Conservation (phyloP, 176 grass and related monocot genomes). For the Oryza australiensis region DNA sequence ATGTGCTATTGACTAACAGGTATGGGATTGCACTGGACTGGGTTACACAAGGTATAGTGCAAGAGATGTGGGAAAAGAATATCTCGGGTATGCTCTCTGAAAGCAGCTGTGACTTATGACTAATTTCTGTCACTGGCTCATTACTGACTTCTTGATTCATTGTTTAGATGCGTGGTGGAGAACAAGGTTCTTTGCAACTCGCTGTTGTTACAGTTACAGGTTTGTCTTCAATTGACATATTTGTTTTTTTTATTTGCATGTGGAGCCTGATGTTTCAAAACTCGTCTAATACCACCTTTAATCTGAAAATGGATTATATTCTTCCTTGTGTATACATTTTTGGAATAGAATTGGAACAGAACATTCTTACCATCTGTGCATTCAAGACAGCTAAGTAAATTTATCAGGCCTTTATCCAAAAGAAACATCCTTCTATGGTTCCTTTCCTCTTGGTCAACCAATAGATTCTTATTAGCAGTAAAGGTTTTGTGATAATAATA, state of each 20-base stretch:
- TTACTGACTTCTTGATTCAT: neutral
- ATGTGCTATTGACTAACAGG: conserved; percentile 43
- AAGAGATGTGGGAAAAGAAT: conserved; percentile 84
- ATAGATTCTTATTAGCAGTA: too few relatives aligned
- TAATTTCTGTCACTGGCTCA: neutral
- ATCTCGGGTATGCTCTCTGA: conserved; percentile 74
- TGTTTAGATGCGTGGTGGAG: conserved; percentile 91
- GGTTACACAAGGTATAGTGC: conserved; percentile 90
- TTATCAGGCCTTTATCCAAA: too few relatives aligned
- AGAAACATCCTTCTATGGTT: too few relatives aligned
- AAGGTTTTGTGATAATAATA: neutral
- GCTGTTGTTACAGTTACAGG: conserved; percentile 73
- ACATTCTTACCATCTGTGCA: neutral
- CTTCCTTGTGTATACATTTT: conserved; percentile 24
- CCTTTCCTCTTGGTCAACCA: too few relatives aligned
- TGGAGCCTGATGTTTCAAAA: neutral
- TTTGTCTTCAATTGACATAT: conserved; percentile 35
- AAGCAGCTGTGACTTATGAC: neutral
- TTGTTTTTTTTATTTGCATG: neutral
- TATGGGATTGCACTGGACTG: conserved; percentile 97
- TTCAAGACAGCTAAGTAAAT: too few relatives aligned
- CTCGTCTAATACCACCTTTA: neutral
- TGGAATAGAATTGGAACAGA: neutral
- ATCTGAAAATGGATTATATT: neutral
- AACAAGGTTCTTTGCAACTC: conserved; percentile 99